Conservation (phyloP, 1,284 basidiomycete genomes). For the Cutaneotrichosporon cyanovorans region DNA sequence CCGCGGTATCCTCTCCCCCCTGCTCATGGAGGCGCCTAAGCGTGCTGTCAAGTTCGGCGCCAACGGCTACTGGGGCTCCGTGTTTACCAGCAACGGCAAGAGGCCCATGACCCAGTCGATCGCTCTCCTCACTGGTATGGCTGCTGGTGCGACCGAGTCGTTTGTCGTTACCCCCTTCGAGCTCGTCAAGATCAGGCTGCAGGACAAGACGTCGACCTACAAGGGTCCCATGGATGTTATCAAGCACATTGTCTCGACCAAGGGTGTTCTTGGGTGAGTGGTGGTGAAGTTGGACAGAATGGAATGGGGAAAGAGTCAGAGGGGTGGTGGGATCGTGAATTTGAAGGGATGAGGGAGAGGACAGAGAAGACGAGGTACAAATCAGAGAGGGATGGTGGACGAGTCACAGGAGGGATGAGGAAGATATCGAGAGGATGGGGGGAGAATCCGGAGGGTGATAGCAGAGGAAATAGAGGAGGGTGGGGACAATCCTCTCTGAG, state of each 20-base stretch:
- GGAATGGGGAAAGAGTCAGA: background rate
- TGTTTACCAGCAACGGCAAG: slow-evolving; percentile 53
- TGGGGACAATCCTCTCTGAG: too few relatives aligned
- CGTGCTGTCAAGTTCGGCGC: slow-evolving; percentile 78
- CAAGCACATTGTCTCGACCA: slow-evolving; percentile 62
- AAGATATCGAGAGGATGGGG: too few relatives aligned
- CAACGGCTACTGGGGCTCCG: slow-evolving; percentile 77
- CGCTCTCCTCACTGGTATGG: slow-evolving; percentile 83
- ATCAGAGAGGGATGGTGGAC: too few relatives aligned
- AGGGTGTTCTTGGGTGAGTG: slow-evolving; percentile 73
- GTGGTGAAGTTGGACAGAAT: background rate
- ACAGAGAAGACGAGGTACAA: too few relatives aligned
- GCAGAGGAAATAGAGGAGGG: too few relatives aligned
- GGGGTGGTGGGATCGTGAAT: too few relatives aligned
- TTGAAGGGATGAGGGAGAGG: too few relatives aligned
- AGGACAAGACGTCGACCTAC: slow-evolving; percentile 83
- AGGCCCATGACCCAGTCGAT: slow-evolving; percentile 79
- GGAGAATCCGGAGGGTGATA: too few relatives aligned
- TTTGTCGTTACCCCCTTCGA: slow-evolving; percentile 86
- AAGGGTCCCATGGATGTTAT: slow-evolving; percentile 88
- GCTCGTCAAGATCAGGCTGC: slow-evolving; percentile 89
- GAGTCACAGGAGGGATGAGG: too few relatives aligned
- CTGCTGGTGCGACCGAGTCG: slow-evolving; percentile 91
- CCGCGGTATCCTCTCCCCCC: slow-evolving; percentile 85
- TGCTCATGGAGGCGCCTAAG: slow-evolving; percentile 95